Conservation (phyloP, 192 early-diverging fungal genomes). For the Coemansia erecta region DNA sequence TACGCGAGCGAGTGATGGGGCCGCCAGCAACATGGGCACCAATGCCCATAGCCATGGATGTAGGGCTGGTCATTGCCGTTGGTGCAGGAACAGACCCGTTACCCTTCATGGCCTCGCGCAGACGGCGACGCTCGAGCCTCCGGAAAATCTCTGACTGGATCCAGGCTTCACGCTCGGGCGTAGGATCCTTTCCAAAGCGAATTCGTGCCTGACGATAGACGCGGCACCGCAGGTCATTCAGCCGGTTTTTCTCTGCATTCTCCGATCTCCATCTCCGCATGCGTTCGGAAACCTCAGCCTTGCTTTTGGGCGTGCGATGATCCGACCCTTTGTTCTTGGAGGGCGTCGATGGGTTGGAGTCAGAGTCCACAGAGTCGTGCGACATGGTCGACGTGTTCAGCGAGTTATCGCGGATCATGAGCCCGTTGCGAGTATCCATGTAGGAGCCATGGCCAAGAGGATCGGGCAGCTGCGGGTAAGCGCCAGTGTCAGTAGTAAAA, state of each 20-base stretch:
- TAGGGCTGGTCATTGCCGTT: conserved; percentile 22
- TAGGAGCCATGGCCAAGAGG: conserved; percentile 26
- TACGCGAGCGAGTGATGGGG: conserved; percentile 41
- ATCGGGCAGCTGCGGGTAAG: conserved; percentile 40
- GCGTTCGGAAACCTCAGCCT: conserved; percentile 54
- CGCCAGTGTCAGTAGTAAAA: conserved; percentile 35
- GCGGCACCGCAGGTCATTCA: conserved; percentile 71
- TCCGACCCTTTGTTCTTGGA: conserved; percentile 39
- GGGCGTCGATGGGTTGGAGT: conserved; percentile 44
- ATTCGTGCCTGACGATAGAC: conserved; percentile 65
- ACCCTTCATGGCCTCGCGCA: conserved; percentile 52
- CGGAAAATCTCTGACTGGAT: conserved; percentile 64
- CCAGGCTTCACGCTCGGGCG: conserved; percentile 60
- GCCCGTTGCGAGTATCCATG: conserved; percentile 26
- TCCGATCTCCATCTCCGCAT: conserved; percentile 55
- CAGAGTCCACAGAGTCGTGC: conserved; percentile 43
- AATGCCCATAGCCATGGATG: conserved; percentile 23
- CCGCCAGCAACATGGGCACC: conserved; percentile 29
- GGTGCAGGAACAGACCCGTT: conserved; percentile 41
- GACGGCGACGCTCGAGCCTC: conserved; percentile 43
- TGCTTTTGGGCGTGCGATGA: conserved; percentile 48
- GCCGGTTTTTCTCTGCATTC: conserved; percentile 57
- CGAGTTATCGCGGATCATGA: conserved; percentile 33
- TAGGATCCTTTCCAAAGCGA: conserved; percentile 62
- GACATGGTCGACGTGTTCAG: conserved; percentile 48